phyloP scores from a whole-genome alignment of 2,329 filamentous ascomycete genomes.

The Cryphonectria radicalis region DNA sequence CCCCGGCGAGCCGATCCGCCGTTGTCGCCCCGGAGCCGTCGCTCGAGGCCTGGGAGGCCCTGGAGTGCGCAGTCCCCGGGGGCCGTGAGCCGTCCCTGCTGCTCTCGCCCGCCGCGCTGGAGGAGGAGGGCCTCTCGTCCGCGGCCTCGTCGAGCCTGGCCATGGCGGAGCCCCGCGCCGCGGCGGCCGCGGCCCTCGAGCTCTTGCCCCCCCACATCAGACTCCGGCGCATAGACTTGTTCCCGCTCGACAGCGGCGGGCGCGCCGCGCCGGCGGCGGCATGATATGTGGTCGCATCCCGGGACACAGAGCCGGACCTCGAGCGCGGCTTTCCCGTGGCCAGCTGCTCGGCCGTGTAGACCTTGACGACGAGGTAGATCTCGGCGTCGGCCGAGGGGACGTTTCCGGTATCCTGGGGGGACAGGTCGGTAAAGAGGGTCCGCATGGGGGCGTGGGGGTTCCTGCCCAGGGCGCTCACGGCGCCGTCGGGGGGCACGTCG shows the following conservation, averaged over 20 bases:
- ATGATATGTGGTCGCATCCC: conserved; percentile 41
- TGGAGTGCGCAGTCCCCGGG: conserved; percentile 62
- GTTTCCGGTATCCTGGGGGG: conserved; percentile 72
- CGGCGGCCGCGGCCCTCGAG: conserved; percentile 56
- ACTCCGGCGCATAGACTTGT: conserved; percentile 63
- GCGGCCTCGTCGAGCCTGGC: conserved; percentile 62
- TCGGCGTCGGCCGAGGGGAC: conserved; percentile 67
- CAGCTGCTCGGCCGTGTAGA: conserved; percentile 65
- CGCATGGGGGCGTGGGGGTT: conserved; percentile 73
- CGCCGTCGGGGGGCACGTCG: conserved; percentile 75
- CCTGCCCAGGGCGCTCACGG: conserved; percentile 66
- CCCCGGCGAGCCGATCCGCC: conserved; percentile 71
- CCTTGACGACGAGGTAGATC: conserved; percentile 82
- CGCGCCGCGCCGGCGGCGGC: conserved; percentile 38
- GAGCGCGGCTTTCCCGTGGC: conserved; percentile 52
- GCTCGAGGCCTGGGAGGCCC: conserved; percentile 41
- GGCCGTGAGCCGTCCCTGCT: conserved; percentile 52
- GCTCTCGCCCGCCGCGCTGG: conserved; percentile 44
- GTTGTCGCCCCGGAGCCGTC: conserved; percentile 49
- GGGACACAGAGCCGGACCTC: conserved; percentile 53
- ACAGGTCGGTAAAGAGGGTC: conserved; percentile 87
- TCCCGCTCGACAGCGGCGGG: conserved; percentile 53
- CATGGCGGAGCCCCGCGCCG: conserved; percentile 56
- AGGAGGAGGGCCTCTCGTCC: conserved; percentile 45
- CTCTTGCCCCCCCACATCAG: conserved; percentile 72